Conservation (phyloP, 768 basidiomycete genomes). For the Boletus tylopilopsis region DNA sequence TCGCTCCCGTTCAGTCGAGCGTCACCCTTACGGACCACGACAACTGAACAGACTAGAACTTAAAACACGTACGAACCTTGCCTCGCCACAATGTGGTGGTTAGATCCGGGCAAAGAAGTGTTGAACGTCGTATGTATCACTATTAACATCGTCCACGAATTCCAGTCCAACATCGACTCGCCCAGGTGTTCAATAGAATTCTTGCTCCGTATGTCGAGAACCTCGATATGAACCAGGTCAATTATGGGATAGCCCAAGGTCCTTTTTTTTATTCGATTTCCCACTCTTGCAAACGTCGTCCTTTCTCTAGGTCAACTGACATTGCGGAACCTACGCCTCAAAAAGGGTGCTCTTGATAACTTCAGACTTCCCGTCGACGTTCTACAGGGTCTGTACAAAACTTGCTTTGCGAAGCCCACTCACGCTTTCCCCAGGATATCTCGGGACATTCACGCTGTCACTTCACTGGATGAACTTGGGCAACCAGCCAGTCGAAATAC, state of each 20-base stretch:
- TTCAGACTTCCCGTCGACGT: constrained; percentile 96
- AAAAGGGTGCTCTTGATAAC: constrained; percentile 91
- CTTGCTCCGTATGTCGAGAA: constrained; percentile 96
- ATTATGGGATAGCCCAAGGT: constrained; percentile 90
- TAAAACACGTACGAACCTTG: neutral
- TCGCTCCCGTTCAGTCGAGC: constrained; percentile 5
- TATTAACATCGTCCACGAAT: neutral
- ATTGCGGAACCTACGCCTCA: constrained; percentile 78
- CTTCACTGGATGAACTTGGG: constrained; percentile 88
- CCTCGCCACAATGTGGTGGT: constrained; percentile 69
- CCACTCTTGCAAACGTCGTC: constrained; percentile 5
- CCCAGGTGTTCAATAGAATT: constrained; percentile 80
- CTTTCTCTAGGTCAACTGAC: constrained; percentile 61
- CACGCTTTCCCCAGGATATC: constrained; percentile 52
- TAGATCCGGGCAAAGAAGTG: constrained; percentile 82
- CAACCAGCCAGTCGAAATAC: constrained; percentile 85
- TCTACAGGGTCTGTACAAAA: constrained; percentile 60
- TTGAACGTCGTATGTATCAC: constrained; percentile 57
- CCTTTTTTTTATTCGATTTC: constrained; percentile 6
- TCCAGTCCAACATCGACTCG: neutral
- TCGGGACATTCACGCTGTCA: constrained; percentile 82
- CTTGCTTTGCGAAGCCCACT: neutral
- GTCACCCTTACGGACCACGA: constrained; percentile 1
- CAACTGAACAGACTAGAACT: neutral
- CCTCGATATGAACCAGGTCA: constrained; percentile 90